Base-by-base conservation (phyloP, 1,139 yeast species). In the Hansenula sp. region DNA sequence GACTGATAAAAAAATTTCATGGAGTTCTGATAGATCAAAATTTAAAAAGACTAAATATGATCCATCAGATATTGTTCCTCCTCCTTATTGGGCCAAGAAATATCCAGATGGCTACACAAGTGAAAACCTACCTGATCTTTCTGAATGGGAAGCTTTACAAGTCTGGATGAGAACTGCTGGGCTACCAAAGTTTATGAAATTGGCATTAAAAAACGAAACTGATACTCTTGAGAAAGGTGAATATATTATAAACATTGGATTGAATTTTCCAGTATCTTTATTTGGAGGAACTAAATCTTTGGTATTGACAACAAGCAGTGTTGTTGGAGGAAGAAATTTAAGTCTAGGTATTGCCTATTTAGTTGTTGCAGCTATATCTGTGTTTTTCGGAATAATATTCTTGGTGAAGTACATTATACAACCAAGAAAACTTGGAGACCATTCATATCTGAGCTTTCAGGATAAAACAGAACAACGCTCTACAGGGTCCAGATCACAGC, bases 121-220 rank as follows among this genome's bases (percentile, higher is more conserved):
- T 27, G 69, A 73, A 4, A 83, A 82, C 57, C 54, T 84, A 43
- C 87, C 86, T 2, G 76, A 79, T 52, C 57, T 84, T 32, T 68
- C 79, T 2, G 61, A 64, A 10, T 75, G 83, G 77, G 77, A 75
- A 48, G 64, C 69, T 32, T 66, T 75, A 37, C 88, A 82, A 61
- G 84, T 83, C 55, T 84, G 94, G 94, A 84, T 84, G 94, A 71
- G 89, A 52, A 83, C 92, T 1, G 88, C 92, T 1, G 90, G 88
- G 0, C 68, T 84, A 44, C 83, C 90, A 21, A 68, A 75, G 11
- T 82, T 82, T 56, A 75, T 79, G 65, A 84, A 83, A 55, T 60
- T 83, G 26, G 81, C 83, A 44, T 76, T 82, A 18, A 70, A 73
- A 45, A 82, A 80, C 56, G 69, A 68, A 14, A 65, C 75, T 4